Conservation (phyloP, 108 stramenopile species). For the Nitzschia sp. region DNA sequence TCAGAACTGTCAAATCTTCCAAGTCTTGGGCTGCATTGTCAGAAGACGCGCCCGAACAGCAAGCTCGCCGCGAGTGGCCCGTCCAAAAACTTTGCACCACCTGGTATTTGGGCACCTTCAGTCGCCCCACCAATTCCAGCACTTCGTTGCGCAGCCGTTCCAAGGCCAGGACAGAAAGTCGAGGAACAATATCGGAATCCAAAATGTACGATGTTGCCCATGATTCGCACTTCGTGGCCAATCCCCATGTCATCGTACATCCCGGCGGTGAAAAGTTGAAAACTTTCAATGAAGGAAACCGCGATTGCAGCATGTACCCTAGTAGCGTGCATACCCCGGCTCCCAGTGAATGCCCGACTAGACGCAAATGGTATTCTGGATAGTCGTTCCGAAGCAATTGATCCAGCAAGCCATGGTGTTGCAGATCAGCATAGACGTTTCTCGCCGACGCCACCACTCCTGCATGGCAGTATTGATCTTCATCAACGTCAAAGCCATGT, state of each 20-base stretch:
- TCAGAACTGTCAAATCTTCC: constrained; percentile 48
- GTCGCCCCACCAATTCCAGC: constrained; percentile 77
- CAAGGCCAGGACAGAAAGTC: constrained; percentile 79
- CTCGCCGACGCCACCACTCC: constrained; percentile 80
- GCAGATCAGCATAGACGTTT: constrained; percentile 82
- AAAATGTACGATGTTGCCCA: constrained; percentile 83
- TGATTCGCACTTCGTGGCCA: constrained; percentile 63
- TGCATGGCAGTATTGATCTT: constrained; percentile 84
- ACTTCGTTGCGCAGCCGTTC: constrained; percentile 82
- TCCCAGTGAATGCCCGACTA: constrained; percentile 95
- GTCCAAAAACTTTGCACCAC: constrained; percentile 51
- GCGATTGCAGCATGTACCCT: constrained; percentile 73
- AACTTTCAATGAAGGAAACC: constrained; percentile 77
- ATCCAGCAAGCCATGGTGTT: constrained; percentile 66
- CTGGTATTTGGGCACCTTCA: constrained; percentile 84
- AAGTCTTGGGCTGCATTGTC: constrained; percentile 37
- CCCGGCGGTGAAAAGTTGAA: constrained; percentile 90
- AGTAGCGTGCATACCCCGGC: constrained; percentile 89
- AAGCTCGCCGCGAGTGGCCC: constrained; percentile 6
- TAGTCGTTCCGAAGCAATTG: constrained; percentile 61
- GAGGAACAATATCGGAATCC: constrained; percentile 89
- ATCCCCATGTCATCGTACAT: constrained; percentile 80
- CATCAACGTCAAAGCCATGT: constrained; percentile 79
- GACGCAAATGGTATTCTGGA: constrained; percentile 75
- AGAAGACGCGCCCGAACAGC: not conserved